Evolutionary conservation across 164 flowering plant species (phyloP), one percentile per base, ranked within the genome.

Genomic region (Santalum album): DNA sequence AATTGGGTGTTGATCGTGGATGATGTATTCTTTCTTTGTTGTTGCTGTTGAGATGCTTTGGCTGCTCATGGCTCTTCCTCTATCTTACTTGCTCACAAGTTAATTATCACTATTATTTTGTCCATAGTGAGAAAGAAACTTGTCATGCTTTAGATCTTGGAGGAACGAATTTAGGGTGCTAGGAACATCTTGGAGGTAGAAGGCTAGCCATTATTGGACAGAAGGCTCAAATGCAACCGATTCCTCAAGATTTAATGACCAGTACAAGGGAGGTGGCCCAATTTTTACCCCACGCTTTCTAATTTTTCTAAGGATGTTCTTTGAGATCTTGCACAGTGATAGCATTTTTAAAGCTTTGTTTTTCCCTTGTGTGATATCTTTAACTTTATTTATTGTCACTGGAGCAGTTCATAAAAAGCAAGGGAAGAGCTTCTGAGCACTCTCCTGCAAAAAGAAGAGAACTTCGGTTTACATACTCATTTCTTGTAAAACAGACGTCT

Each of bases 381-480:
- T 74, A 87, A 83, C 75, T 88, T 79, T 66, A 81, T 92, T 56
- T 88, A 19, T 70, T 73, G 17, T 55, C 78, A 12, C 56, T 92
- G 23, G 70, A 82, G 68, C 68, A 76, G 32, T 89, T 86, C 72
- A 75, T 86, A 25, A 84, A 78, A 51, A 76, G 49, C 51, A 86
- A 86, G 75, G 79, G 53, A 62, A 61, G 49, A 24, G 44, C 29
- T 49, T 65, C 72, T 45, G 72, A 72, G 61, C 49, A 35, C 58
- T 64, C 75, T 24, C 35, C 58, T 24, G 59, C 11, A 34, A 70
- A 59, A 66, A 72, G 71, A 69, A 79, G 79, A 65, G 86, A 80
- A 38, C 81, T 92, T 58, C 96, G 96, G 17, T 86, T 86, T 67
- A 83, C 98, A 20, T 92, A 89, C 63, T 84, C 98, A 44, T 92